Conservation (phyloP, 2,329 filamentous ascomycete species). For the Emmonsiellopsis sp. region DNA sequence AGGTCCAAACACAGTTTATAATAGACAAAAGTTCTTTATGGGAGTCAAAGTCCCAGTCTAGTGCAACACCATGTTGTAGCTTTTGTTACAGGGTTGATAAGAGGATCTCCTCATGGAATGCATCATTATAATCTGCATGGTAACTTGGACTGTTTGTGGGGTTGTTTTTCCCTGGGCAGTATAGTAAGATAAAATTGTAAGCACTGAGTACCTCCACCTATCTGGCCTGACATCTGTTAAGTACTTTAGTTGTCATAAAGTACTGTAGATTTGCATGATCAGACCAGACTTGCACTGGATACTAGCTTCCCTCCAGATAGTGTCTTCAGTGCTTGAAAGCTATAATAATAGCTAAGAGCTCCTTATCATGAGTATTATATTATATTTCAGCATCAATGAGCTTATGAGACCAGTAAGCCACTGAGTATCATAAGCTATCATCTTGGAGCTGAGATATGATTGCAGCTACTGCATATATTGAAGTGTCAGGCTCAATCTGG, state of each 20-base stretch:
- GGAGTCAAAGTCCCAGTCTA: neutral
- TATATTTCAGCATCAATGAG: conserved; percentile 12
- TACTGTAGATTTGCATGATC: conserved; percentile 21
- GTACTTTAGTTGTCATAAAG: conserved; percentile 13
- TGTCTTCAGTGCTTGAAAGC: conserved; percentile 16
- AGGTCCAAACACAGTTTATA: neutral
- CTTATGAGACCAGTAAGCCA: conserved; percentile 18
- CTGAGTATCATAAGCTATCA: conserved; percentile 14
- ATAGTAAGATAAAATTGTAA: conserved; percentile 2
- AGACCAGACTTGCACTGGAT: conserved; percentile 13
- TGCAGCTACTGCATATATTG: no score
- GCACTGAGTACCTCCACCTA: conserved; percentile 1
- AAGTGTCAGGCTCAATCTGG: no score
- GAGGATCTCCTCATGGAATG: neutral
- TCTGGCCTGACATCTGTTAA: conserved; percentile 4
- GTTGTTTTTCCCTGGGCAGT: neutral
- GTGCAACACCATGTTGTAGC: neutral
- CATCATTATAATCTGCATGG: neutral
- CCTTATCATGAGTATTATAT: conserved; percentile 23
- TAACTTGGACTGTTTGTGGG: neutral
- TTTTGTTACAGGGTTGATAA: neutral
- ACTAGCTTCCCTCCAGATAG: conserved; percentile 10
- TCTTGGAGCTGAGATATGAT: no score
- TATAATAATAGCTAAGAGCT: conserved; percentile 21
- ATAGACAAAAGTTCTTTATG: neutral